These are phyloP conservation scores for Halophytophthora polymorphica DNA, from an alignment of 352 stramenopile species.

Conservation along the genomic window DNA sequence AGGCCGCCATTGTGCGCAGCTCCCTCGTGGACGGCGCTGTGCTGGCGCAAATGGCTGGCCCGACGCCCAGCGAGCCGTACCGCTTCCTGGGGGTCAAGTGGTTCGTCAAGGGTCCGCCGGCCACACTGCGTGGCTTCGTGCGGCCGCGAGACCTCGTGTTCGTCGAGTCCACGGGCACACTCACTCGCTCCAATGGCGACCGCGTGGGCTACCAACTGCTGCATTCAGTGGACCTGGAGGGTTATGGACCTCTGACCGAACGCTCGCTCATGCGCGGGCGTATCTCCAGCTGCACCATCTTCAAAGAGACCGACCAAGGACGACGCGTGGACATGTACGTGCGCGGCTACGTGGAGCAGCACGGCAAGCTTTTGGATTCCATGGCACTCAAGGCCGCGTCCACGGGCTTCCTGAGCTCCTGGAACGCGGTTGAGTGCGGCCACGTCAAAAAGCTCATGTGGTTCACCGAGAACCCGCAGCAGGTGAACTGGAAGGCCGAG, in stretches of 20 bases:
- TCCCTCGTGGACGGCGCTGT: constrained; percentile 38
- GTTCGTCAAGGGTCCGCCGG: constrained; percentile 38
- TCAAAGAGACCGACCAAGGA: constrained; percentile 21
- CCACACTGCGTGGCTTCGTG: constrained; percentile 27
- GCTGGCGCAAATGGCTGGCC: constrained; percentile 27
- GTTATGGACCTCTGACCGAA: constrained; percentile 17
- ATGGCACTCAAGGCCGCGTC: constrained; percentile 39
- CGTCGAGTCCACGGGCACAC: constrained; percentile 34
- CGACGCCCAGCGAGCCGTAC: constrained; percentile 30
- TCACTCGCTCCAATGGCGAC: constrained; percentile 23
- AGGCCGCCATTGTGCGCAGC: constrained; percentile 32
- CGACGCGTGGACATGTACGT: constrained; percentile 37
- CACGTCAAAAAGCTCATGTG: constrained; percentile 50
- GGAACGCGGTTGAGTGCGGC: constrained; percentile 42
- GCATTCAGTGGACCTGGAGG: constrained; percentile 39
- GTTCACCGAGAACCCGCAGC: constrained; percentile 30
- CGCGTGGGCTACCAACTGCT: constrained; percentile 39
- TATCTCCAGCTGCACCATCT: constrained; percentile 44
- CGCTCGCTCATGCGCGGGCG: constrained; percentile 29
- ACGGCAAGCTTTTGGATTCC: constrained; percentile 34
- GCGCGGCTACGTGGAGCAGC: constrained; percentile 36
- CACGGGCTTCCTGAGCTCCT: constrained; percentile 41
- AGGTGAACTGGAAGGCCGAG: constrained; percentile 20
- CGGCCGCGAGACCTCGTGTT: constrained; percentile 39
- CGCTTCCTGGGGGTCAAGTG: constrained; percentile 50